Conservation (phyloP, 352 stramenopile species). For the Phytophthora litchii region DNA sequence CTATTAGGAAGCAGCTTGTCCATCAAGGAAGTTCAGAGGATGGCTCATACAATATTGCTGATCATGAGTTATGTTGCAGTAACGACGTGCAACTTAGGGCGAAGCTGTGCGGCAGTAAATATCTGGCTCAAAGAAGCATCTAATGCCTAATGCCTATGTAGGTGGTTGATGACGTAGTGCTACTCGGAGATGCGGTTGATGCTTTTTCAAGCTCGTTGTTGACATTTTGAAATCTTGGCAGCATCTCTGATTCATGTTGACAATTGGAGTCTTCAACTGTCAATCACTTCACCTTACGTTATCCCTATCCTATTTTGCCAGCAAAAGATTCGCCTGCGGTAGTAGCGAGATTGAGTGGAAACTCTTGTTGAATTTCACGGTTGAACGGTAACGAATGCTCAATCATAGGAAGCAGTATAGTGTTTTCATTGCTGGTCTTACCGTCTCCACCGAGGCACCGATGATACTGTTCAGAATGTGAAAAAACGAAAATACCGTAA, state of each 20-base stretch:
- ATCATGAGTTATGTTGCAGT: background rate
- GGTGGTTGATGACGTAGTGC: slow-evolving; percentile 1
- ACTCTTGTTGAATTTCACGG: no score
- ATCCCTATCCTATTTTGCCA: no score
- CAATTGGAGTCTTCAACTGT: no score
- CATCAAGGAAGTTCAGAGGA: background rate
- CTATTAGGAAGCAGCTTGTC: no score
- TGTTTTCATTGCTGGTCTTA: background rate
- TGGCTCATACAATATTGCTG: no score
- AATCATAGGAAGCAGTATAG: background rate
- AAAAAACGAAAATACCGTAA: background rate
- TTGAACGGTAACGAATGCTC: no score
- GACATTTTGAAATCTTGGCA: slow-evolving; percentile 2
- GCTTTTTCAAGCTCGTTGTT: background rate
- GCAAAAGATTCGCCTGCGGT: no score
- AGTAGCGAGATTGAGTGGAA: no score
- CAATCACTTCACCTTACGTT: no score
- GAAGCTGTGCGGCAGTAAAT: no score
- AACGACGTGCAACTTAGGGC: slow-evolving; percentile 3
- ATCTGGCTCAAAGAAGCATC: no score
- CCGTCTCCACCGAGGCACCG: background rate
- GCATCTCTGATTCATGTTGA: slow-evolving; percentile 7
- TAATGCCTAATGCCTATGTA: slow-evolving; percentile 2
- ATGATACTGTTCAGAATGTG: background rate
- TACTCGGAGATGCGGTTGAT: background rate